These are phyloP conservation scores for Gilbertella persicaria DNA, from an alignment of 371 early-diverging fungal genomes.

Conservation along the genomic window DNA sequence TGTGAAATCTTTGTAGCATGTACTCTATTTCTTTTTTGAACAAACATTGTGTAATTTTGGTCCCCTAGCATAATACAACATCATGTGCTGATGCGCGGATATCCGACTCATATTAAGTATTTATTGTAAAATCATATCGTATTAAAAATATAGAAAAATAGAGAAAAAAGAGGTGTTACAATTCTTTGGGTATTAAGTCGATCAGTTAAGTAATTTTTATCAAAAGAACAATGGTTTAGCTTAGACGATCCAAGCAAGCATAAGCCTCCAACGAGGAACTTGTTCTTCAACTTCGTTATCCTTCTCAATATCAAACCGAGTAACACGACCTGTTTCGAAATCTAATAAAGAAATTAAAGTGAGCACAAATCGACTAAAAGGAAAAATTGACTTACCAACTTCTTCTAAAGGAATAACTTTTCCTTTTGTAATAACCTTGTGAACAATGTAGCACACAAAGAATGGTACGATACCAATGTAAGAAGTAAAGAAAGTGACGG, in stretches of 20 bases:
- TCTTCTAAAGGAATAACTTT: constrained; percentile 60
- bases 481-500: constrained; percentile 23
- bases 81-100: too few relatives aligned
- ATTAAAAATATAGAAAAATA: too few relatives aligned
- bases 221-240: too few relatives aligned
- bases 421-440: constrained; percentile 49
- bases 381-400: constrained; percentile 39
- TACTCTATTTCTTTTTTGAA: too few relatives aligned
- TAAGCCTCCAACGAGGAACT: constrained; percentile 14
- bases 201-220: too few relatives aligned
- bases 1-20: too few relatives aligned
- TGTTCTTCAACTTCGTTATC: constrained; percentile 26
- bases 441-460: constrained; percentile 42
- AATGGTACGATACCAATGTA: constrained; percentile 52
- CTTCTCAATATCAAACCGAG: constrained; percentile 35
- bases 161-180: too few relatives aligned
- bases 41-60: too few relatives aligned
- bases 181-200: too few relatives aligned
- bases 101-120: too few relatives aligned
- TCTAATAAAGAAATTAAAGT: constrained; percentile 14
- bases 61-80: too few relatives aligned
- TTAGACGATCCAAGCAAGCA: constrained; percentile 4
- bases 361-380: not conserved
- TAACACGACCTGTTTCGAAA: constrained; percentile 43
- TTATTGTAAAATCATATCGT: too few relatives aligned